Evolutionary conservation across 2,329 filamentous ascomycete species (phyloP).

Genomic region (Microascus cirrosus): DNA sequence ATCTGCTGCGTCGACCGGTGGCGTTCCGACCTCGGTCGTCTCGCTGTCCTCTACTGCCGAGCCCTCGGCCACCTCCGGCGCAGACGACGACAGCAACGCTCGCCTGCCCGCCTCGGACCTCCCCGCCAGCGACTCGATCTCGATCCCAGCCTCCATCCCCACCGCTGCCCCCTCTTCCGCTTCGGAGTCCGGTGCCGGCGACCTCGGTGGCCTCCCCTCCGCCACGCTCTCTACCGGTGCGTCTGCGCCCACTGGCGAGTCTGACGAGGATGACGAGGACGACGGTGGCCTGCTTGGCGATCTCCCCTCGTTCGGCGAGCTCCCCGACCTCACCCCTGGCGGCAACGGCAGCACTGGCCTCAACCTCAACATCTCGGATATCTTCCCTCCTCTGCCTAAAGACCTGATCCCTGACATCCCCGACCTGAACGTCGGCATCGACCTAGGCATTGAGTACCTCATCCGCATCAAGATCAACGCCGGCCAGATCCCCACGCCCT

Average conservation of each 20-base stretch:
- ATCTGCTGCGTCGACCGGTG: background rate
- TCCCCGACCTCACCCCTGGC: slow-evolving; percentile 9
- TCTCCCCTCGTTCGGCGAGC: background rate
- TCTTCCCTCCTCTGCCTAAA: background rate
- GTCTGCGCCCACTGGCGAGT: background rate
- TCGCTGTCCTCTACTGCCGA: no score
- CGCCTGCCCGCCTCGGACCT: background rate
- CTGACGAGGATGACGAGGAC: background rate
- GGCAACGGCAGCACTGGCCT: background rate
- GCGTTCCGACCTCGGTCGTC: background rate
- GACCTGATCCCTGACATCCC: background rate
- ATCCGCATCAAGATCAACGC: slow-evolving; percentile 21
- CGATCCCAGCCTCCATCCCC: background rate
- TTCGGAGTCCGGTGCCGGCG: background rate
- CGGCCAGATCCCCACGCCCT: slow-evolving; percentile 21
- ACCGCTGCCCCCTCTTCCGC: background rate
- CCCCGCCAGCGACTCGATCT: background rate
- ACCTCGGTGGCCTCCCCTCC: background rate
- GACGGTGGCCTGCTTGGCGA: background rate
- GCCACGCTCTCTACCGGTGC: background rate
- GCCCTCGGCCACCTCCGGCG: no score
- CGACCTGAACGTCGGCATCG: background rate
- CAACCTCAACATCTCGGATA: no score
- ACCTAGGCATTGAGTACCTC: slow-evolving; percentile 16
- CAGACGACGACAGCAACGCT: no score